Evolutionary conservation across 2,329 filamentous ascomycete species (phyloP).

Genomic region (Diplodia corticola): DNA sequence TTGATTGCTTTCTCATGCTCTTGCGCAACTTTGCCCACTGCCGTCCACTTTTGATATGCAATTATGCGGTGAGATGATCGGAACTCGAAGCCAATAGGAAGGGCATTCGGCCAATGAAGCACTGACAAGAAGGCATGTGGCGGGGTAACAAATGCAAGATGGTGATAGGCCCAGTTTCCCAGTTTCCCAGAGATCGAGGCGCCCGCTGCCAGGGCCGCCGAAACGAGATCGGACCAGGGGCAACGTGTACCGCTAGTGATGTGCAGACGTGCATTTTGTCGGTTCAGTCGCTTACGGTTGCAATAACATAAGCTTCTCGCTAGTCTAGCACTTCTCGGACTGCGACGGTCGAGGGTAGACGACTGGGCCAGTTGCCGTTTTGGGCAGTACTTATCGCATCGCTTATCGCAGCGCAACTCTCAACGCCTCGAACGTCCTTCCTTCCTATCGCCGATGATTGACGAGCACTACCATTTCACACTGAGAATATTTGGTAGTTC

Average conservation of each 20-base stretch:
- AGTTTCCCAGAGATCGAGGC: background rate
- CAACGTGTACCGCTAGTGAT: background rate
- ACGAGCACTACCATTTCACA: background rate
- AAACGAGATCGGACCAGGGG: background rate
- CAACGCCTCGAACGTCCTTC: background rate
- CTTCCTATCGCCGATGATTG: background rate
- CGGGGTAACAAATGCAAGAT: background rate
- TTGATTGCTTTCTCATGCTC: background rate
- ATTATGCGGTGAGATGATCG: slow-evolving; percentile 6
- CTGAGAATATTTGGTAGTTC: background rate
- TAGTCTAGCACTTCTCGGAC: background rate
- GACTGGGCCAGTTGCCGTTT: background rate
- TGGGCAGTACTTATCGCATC: background rate
- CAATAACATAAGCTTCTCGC: slow-evolving; percentile 1
- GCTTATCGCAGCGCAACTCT: background rate
- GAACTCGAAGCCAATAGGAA: background rate
- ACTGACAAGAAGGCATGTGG: slow-evolving; percentile 3
- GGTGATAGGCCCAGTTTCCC: background rate
- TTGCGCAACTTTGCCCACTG: too few relatives aligned
- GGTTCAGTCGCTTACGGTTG: background rate
- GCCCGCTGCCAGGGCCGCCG: background rate
- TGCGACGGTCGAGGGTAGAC: slow-evolving; percentile 6
- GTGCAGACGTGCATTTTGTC: background rate
- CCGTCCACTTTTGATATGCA: background rate
- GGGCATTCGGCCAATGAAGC: background rate